Evolutionary conservation across 345 rosid genomes (phyloP), one percentile per base, ranked within the genome.

Genomic region (Turritis glabra): DNA sequence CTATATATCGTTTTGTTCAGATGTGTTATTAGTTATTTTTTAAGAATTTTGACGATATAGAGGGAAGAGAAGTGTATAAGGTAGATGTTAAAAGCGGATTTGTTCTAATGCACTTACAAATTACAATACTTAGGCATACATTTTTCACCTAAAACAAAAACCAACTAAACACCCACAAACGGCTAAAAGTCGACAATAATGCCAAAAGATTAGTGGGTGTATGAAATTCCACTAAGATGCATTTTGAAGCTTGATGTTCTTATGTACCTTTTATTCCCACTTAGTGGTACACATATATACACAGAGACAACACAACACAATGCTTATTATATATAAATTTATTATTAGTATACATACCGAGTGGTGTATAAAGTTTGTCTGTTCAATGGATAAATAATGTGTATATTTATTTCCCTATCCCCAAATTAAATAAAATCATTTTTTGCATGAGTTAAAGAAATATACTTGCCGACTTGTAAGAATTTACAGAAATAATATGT

Each of bases 141-240:
- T 25, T 25, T 76, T 62, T 37, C 74, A 76, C 60, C 44, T 54
- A 76, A 44, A 76, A 69, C 58, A 54, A 69, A 52, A 17, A 40
- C 73, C 62, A 75, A 68, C 47, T 58, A 60, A 69, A 76, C 61
- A 40, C n/a, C 40, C 74, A 61, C 46, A 75, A 75, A 75, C 62
- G 58, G 52, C 59, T 44, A 53, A 69, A 76, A 76, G 80, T 63
- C 1, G 59, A 62, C 59, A 69, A 70, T 76, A 69, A 76, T 76
- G 75, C 75, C 80, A 76, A 76, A 63, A 25, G 23, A 69, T 76
- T 76, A 76, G 80, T 76, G 80, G 80, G 53, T 70, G 64, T 69
- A 69, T 69, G 75, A 55, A 54, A 69, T 70, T 69, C 80, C 80
- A 76, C 80, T 76, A 55, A 62, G 51, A 46, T 70, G 64, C 66